Conservation (phyloP, 140 eudicot species). For the Erigeron philadelphicus region DNA sequence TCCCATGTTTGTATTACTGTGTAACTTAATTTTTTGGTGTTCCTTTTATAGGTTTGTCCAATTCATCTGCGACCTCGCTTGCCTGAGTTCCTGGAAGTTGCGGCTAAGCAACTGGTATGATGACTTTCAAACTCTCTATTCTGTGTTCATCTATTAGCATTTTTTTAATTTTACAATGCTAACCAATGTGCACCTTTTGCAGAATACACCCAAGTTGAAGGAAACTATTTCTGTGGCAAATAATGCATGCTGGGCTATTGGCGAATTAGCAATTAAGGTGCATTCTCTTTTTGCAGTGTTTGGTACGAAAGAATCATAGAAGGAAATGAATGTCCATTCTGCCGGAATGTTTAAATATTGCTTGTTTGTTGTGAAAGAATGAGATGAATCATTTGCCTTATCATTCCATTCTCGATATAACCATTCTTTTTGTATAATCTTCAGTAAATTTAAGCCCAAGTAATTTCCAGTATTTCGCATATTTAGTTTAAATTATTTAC, state of each 20-base stretch:
- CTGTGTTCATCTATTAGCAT: not conserved
- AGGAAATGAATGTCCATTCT: too few species aligned
- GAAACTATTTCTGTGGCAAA: slow-evolving; percentile 89
- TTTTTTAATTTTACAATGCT: too few species aligned
- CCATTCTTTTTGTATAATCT: too few species aligned
- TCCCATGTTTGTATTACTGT: not conserved
- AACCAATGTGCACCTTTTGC: slow-evolving; percentile 17
- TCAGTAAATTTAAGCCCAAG: too few species aligned
- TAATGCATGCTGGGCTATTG: slow-evolving; percentile 99
- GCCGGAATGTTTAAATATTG: too few species aligned
- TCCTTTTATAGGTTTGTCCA: slow-evolving; percentile 63
- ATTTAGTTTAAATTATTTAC: too few species aligned
- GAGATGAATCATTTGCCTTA: too few species aligned
- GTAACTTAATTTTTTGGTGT: slow-evolving; percentile 16
- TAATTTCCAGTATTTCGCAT: too few species aligned
- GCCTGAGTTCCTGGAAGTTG: slow-evolving; percentile 70
- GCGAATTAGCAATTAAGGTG: slow-evolving; percentile 96
- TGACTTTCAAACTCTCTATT: not conserved
- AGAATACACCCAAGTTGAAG: slow-evolving; percentile 76
- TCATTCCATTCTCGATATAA: too few species aligned
- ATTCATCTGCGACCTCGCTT: slow-evolving; percentile 71
- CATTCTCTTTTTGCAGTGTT: not conserved
- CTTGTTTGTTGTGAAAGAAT: too few species aligned
- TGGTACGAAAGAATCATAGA: too few species aligned
- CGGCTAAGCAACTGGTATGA: slow-evolving; percentile 86